Percentiles rank a stretch among this genome's conserved stretches.
These are phyloP conservation scores for Fusarium cyanostomum DNA, from an alignment of 2,329 filamentous ascomycete species.

Conservation along the genomic window DNA sequence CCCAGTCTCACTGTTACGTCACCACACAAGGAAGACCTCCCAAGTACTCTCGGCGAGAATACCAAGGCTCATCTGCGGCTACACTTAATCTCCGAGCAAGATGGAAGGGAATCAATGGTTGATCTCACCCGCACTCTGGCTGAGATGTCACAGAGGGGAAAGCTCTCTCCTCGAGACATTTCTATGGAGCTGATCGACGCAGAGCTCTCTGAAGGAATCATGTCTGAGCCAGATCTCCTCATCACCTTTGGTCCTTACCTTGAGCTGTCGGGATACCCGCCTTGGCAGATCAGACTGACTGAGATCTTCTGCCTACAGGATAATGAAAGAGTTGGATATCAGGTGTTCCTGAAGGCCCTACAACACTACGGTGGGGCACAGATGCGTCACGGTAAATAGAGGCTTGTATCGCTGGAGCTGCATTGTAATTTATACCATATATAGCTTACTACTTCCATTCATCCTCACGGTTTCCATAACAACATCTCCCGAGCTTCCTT, in stretches of 20 bases:
- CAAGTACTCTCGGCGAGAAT: slow-evolving; percentile 43
- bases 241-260: slow-evolving; percentile 87
- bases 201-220: slow-evolving; percentile 81
- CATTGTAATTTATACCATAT: slow-evolving; percentile 7
- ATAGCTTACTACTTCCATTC: slow-evolving; percentile 28
- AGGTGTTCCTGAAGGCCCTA: slow-evolving; percentile 87
- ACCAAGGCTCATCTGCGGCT: slow-evolving; percentile 62
- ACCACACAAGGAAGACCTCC: slow-evolving; percentile 53
- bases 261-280: slow-evolving; percentile 89
- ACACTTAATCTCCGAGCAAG: slow-evolving; percentile 84
- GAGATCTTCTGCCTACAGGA: slow-evolving; percentile 88
- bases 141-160: slow-evolving; percentile 92
- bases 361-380: slow-evolving; percentile 87
- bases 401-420: neutral
- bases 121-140: slow-evolving; percentile 94
- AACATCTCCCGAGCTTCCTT: slow-evolving; percentile 60
- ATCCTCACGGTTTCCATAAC: slow-evolving; percentile 47
- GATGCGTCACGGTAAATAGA: slow-evolving; percentile 80
- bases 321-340: slow-evolving; percentile 88
- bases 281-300: slow-evolving; percentile 93
- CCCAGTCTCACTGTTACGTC: slow-evolving; percentile 71
- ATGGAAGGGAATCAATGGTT: slow-evolving; percentile 92
- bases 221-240: slow-evolving; percentile 89
- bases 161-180: slow-evolving; percentile 83
- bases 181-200: slow-evolving; percentile 87